phyloP scores from a whole-genome alignment of 441 rosid genomes.

The Croton laevigatus region DNA sequence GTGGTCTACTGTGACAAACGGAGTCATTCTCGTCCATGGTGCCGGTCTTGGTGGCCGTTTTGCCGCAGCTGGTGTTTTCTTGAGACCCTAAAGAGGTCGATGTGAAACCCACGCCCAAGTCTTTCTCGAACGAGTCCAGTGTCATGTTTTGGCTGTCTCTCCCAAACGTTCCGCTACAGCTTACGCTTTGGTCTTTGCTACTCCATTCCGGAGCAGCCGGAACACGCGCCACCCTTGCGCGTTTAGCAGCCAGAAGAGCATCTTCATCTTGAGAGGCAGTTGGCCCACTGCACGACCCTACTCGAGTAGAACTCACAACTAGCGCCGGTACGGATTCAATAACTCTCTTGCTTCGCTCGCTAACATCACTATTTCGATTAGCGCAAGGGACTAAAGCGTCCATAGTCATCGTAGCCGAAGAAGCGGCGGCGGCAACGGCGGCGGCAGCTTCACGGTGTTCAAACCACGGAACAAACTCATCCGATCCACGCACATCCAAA shows the following conservation, averaged over 20 bases:
- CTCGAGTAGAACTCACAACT: slow-evolving; percentile 46
- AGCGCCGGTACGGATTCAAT: slow-evolving; percentile 23
- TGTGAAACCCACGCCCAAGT: slow-evolving; percentile 43
- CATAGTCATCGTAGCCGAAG: slow-evolving; percentile 38
- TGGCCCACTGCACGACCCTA: slow-evolving; percentile 56
- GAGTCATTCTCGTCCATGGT: slow-evolving; percentile 70
- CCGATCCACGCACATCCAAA: slow-evolving; percentile 12
- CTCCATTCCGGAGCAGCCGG: slow-evolving; percentile 53
- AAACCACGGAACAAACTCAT: slow-evolving; percentile 55
- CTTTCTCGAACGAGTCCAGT: slow-evolving; percentile 50
- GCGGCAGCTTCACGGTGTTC: slow-evolving; percentile 26
- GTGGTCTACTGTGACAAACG: slow-evolving; percentile 57
- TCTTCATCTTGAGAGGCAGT: slow-evolving; percentile 27
- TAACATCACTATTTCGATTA: slow-evolving; percentile 23
- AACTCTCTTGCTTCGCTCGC: slow-evolving; percentile 2
- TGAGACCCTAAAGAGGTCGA: slow-evolving; percentile 59
- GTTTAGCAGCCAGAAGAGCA: slow-evolving; percentile 21
- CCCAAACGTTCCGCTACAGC: slow-evolving; percentile 53
- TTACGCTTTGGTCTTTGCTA: slow-evolving; percentile 46
- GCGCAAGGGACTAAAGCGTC: slow-evolving; percentile 68
- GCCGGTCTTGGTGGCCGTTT: slow-evolving; percentile 27
- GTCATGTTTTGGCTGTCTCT: slow-evolving; percentile 46
- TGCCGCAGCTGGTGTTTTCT: slow-evolving; percentile 47
- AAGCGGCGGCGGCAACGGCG: slow-evolving; percentile 1
- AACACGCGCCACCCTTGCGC: slow-evolving; percentile 42